Evolutionary conservation across 805 yeast genomes (phyloP), one percentile per base, ranked within the genome.

Genomic region (Candida takata): DNA sequence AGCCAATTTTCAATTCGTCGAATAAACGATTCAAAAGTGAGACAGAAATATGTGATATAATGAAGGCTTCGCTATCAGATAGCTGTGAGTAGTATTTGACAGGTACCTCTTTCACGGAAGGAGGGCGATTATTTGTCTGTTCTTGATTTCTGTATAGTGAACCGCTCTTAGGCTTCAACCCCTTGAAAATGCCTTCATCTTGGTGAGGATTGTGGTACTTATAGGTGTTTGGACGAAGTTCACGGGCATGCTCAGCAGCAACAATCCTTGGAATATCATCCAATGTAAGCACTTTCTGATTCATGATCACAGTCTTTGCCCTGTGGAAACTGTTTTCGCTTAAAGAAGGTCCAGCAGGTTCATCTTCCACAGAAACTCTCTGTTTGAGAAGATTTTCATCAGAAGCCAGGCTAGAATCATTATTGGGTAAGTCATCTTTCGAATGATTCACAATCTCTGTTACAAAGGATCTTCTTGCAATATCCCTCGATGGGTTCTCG

Each of bases 191-290:
- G 3, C 38, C 39, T 21, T 47, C 51, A 11, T 44, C 48, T 31
- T 48, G 51, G 30, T 50, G 48, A 11, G 56, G 57, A 24, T 76
- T 77, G 52, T 83, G 88, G 58, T 83, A 94, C 40, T 82, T 79
- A 61, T 82, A 88, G 0, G 96, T 95, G 58, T 87, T 87, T 3
- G 97, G 96, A 39, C 95, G 71, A 52, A 84, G 81, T 42, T 85
- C 95, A 44, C 96, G 69, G 0, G 97, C 95, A 58, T 90, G 96
- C 51, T 92, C 97, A 8, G 95, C 90, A 3, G 97, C 95, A 7
- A 92, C 97, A 53, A 92, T 90, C 45, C 97, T 71, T 7, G 97
- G 95, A 49, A 92, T 92, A 59, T 92, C 99, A 59, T 92, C 97
- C 48, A 92, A 70, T 0, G 97, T 90, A 35, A 92, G 70, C 0